Conservation (phyloP, 2,329 filamentous ascomycete genomes). For the Boeremia lycopersici region DNA sequence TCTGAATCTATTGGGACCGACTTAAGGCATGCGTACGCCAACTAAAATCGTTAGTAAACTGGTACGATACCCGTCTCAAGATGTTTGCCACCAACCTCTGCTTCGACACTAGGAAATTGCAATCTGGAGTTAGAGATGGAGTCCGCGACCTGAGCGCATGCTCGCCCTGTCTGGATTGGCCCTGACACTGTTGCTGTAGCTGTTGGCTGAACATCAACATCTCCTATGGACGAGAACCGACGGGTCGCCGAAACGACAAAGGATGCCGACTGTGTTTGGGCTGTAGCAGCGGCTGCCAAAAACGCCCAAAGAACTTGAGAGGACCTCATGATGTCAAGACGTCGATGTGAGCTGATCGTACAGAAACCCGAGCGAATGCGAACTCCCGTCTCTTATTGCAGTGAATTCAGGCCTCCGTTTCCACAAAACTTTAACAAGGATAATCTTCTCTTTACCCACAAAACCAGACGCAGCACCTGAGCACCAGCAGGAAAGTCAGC, state of each 20-base stretch:
- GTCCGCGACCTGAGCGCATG: conserved; percentile 36
- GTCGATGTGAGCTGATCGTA: neutral
- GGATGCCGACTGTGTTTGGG: conserved; percentile 23
- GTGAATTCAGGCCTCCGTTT: conserved; percentile 5
- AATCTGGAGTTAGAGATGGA: conserved; percentile 19
- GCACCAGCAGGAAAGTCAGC: neutral
- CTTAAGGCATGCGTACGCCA: conserved; percentile 46
- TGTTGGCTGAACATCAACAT: conserved; percentile 37
- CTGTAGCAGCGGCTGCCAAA: conserved; percentile 22
- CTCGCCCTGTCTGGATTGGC: conserved; percentile 36
- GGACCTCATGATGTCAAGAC: conserved; percentile 27
- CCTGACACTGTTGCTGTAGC: conserved; percentile 34
- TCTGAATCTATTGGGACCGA: conserved; percentile 41
- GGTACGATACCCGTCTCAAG: neutral
- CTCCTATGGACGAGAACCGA: conserved; percentile 23
- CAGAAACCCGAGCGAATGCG: neutral
- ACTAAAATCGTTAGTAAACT: conserved; percentile 17
- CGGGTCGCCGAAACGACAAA: neutral
- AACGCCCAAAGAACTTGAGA: conserved; percentile 24
- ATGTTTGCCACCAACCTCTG: conserved; percentile 28
- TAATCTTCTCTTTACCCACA: conserved; percentile 1
- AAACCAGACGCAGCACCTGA: neutral
- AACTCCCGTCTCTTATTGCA: neutral
- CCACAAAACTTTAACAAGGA: neutral
- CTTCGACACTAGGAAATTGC: conserved; percentile 33